Percentiles rank a stretch among this genome's conserved stretches.
These are phyloP conservation scores for Acer yangbiense DNA, from an alignment of 345 rosid species.

Conservation along the genomic window DNA sequence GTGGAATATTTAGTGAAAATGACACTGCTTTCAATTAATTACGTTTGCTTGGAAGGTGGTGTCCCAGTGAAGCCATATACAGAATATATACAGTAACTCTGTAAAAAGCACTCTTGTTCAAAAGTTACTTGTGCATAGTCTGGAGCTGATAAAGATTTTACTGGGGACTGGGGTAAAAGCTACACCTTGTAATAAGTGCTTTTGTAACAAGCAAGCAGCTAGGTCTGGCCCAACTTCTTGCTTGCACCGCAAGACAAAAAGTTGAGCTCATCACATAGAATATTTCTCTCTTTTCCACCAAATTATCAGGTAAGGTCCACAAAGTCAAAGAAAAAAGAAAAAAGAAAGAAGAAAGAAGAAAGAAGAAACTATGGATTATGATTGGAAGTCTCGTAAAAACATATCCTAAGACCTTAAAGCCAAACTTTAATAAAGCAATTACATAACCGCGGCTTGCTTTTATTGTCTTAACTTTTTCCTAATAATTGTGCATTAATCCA, in stretches of 20 bases:
- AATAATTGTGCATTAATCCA: not conserved
- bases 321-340: constrained; percentile 14
- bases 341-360: not conserved
- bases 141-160: not conserved
- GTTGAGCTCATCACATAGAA: not conserved
- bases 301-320: not conserved
- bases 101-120: not conserved
- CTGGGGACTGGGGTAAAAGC: too few relatives aligned
- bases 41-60: not conserved
- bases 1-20: not conserved
- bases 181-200: constrained; percentile 10
- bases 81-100: not conserved
- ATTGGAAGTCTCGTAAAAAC: not conserved
- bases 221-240: constrained; percentile 7
- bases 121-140: not conserved
- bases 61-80: not conserved
- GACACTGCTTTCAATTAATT: not conserved
- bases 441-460: constrained; percentile 1
- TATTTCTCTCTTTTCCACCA: constrained; percentile 1
- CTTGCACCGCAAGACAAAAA: constrained; percentile 21
- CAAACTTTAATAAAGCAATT: constrained; percentile 12
- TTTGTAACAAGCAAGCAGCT: constrained; percentile 6
- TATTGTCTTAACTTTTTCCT: not conserved
- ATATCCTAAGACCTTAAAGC: not conserved
- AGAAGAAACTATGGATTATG: not conserved